A percentile compares a stretch with the other conserved stretches of the same genome.
Evolutionary conservation across 768 basidiomycete genomes (phyloP).

Genomic region (Dioszegia crocea): DNA sequence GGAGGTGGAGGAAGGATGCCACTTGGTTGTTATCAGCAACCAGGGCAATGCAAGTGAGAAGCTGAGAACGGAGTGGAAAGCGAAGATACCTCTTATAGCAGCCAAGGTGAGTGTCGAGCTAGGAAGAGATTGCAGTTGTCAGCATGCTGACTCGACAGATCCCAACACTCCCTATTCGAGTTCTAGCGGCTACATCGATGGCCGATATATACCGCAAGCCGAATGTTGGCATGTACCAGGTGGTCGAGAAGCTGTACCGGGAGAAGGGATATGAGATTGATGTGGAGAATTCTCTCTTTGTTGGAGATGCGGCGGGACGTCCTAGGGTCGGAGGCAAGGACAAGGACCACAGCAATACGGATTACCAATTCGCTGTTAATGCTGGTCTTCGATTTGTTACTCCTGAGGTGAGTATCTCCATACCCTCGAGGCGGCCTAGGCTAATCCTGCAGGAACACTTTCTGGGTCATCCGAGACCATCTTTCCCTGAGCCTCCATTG

Average conservation of each 20-base stretch:
- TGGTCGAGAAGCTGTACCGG: slow-evolving; percentile 62
- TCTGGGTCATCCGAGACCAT: slow-evolving; percentile 53
- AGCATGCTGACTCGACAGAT: not conserved
- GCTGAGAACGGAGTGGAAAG: slow-evolving; percentile 61
- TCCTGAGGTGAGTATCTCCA: slow-evolving; percentile 64
- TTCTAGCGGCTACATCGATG: slow-evolving; percentile 64
- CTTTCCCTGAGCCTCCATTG: slow-evolving; percentile 56
- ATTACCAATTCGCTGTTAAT: slow-evolving; percentile 81
- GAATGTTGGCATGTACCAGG: slow-evolving; percentile 79
- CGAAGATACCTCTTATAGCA: slow-evolving; percentile 68
- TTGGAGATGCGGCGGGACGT: slow-evolving; percentile 87
- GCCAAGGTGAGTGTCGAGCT: slow-evolving; percentile 51
- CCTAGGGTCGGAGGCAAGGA: slow-evolving; percentile 24
- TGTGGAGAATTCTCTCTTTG: slow-evolving; percentile 64
- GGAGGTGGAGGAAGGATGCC: slow-evolving; percentile 61
- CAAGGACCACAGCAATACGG: slow-evolving; percentile 72
- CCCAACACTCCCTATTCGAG: slow-evolving; percentile 62
- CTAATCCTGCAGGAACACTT: slow-evolving; percentile 69
- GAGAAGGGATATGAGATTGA: slow-evolving; percentile 65
- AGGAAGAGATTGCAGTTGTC: not conserved
- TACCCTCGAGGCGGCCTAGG: no score
- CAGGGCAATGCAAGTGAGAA: slow-evolving; percentile 55
- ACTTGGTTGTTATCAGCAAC: slow-evolving; percentile 69
- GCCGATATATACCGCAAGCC: slow-evolving; percentile 79
- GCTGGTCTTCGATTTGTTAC: slow-evolving; percentile 69